A percentile compares a stretch with the other conserved stretches of the same genome.
Evolutionary conservation across 2,329 filamentous ascomycete species (phyloP).

Genomic region (Lasiodiplodia citricola): DNA sequence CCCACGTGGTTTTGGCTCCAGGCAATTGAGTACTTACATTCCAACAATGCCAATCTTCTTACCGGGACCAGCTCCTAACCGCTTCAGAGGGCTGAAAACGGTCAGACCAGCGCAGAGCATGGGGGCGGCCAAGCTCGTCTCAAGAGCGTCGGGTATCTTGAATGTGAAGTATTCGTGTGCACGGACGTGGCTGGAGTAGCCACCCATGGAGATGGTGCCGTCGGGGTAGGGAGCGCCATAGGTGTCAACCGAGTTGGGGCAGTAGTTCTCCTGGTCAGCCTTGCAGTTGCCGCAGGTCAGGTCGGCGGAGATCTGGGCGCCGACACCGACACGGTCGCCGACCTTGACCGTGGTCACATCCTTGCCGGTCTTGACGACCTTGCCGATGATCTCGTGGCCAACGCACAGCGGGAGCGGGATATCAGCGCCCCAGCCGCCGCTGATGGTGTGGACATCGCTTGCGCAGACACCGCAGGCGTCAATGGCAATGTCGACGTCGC

Average conservation of each 20-base stretch:
- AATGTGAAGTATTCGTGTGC: constrained; percentile 77
- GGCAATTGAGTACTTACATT: constrained; percentile 48
- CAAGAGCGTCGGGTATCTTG: constrained; percentile 77
- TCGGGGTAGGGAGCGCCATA: constrained; percentile 57
- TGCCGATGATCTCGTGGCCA: constrained; percentile 65
- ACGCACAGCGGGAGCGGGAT: constrained; percentile 67
- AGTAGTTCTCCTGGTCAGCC: constrained; percentile 60
- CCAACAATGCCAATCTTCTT: constrained; percentile 80
- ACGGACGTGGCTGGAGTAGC: constrained; percentile 71
- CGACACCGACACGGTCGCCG: constrained; percentile 54
- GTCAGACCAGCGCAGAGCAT: constrained; percentile 89
- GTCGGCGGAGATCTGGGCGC: constrained; percentile 57
- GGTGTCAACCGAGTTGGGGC: constrained; percentile 55
- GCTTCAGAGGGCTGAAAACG: constrained; percentile 76
- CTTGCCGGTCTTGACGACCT: constrained; percentile 56
- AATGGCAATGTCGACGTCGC: constrained; percentile 88
- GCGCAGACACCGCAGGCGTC: constrained; percentile 62
- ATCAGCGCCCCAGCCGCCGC: constrained; percentile 67
- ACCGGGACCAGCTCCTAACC: constrained; percentile 75
- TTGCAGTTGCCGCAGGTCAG: constrained; percentile 59
- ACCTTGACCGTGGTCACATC: constrained; percentile 57
- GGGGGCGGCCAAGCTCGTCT: constrained; percentile 67
- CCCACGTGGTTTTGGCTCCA: too few relatives aligned
- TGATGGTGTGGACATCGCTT: constrained; percentile 54
- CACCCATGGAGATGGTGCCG: constrained; percentile 69